Conservation (phyloP, 2,329 filamentous ascomycete species). For the Zarea fungicola region DNA sequence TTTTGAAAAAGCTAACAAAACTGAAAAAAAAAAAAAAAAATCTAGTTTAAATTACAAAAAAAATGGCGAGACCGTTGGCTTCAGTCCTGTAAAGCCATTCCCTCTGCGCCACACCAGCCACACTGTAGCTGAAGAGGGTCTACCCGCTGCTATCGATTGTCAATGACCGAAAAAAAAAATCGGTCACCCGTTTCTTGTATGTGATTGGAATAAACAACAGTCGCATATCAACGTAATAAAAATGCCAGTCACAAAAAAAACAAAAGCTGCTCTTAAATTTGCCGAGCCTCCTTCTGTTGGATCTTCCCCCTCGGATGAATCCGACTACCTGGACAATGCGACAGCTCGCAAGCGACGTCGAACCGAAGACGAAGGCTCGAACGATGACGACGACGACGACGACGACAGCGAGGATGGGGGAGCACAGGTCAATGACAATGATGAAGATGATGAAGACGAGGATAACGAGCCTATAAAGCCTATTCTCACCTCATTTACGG, state of each 20-base stretch:
- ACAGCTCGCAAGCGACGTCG: constrained; percentile 42
- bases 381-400: constrained; percentile 24
- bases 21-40: no score
- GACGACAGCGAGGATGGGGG: constrained; percentile 23
- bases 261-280: constrained; percentile 3
- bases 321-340: constrained; percentile 44
- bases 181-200: not conserved
- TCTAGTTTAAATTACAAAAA: no score
- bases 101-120: not conserved
- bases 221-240: not conserved
- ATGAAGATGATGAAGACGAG: constrained; percentile 30
- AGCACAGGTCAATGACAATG: constrained; percentile 20
- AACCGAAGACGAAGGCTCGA: constrained; percentile 21
- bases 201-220: not conserved
- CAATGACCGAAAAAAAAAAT: constrained; percentile 3
- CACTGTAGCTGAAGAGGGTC: constrained; percentile 3
- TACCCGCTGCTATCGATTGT: constrained; percentile 3
- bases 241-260: constrained; percentile 13
- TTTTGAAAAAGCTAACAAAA: no score
- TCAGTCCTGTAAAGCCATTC: no score
- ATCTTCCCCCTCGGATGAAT: constrained; percentile 30
- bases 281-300: not conserved
- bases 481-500: constrained; percentile 39
- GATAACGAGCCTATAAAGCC: constrained; percentile 26
- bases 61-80: no score